phyloP scores from a whole-genome alignment of 306 rosid genomes.

The Quercus aquifolioides region DNA sequence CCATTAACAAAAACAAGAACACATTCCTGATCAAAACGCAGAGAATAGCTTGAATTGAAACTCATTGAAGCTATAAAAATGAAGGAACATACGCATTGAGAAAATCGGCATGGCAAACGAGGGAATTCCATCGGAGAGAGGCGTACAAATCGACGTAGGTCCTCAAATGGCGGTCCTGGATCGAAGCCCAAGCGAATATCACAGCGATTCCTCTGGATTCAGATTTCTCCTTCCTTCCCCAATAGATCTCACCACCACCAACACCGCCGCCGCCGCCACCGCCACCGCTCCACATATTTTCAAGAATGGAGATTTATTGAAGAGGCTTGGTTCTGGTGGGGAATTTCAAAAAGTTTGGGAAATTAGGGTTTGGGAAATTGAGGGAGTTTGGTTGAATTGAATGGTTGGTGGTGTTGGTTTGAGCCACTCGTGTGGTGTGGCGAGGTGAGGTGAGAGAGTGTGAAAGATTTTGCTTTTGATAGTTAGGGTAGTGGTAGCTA shows the following conservation, averaged over 20 bases:
- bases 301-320: too few relatives aligned
- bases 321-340: neutral
- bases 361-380: neutral
- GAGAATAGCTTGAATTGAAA: neutral
- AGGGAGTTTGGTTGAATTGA: neutral
- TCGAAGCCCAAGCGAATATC: constrained; percentile 87
- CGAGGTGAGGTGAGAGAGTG: neutral
- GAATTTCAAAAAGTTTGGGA: neutral
- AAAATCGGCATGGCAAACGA: constrained; percentile 77
- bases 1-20: neutral
- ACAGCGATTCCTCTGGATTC: constrained; percentile 74
- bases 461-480: too few relatives aligned
- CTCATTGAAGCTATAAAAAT: neutral
- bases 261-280: constrained; percentile 30
- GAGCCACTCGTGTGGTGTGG: constrained; percentile 14
- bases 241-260: constrained; percentile 50
- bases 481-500: too few relatives aligned
- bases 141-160: constrained; percentile 67
- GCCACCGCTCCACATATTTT: constrained; percentile 45
- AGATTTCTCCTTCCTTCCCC: constrained; percentile 68
- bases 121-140: constrained; percentile 82
- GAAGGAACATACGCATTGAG: constrained; percentile 61
- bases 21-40: neutral
- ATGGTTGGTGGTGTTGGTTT: neutral
- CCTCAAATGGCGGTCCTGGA: constrained; percentile 43